phyloP scores from a whole-genome alignment of 805 yeast species.

The Yarrowia yakushimensis region DNA sequence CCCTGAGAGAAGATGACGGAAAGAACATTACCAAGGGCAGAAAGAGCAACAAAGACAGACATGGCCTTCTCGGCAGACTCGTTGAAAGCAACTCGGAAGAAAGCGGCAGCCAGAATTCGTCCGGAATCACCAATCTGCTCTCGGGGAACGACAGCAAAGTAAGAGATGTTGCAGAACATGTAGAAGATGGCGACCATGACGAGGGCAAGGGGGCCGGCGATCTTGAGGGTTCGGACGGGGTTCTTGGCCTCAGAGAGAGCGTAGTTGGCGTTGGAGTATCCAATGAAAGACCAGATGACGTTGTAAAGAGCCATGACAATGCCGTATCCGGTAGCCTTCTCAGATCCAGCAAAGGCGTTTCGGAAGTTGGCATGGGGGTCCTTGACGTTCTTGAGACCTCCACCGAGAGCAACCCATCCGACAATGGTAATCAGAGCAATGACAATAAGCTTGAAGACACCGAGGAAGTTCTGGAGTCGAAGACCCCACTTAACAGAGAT shows the following conservation, averaged over 20 bases:
- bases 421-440: conserved; percentile 66
- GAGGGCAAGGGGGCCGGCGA: conserved; percentile 75
- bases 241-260: conserved; percentile 76
- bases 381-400: conserved; percentile 51
- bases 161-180: conserved; percentile 73
- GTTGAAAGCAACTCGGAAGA: conserved; percentile 71
- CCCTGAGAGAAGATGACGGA: conserved; percentile 81
- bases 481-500: conserved; percentile 63
- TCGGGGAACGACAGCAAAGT: conserved; percentile 48
- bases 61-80: conserved; percentile 65
- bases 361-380: conserved; percentile 57
- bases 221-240: conserved; percentile 63
- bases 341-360: conserved; percentile 53
- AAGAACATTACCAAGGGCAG: conserved; percentile 78
- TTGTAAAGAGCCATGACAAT: conserved; percentile 64
- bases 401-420: conserved; percentile 82
- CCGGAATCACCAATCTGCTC: conserved; percentile 54
- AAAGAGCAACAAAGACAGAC: conserved; percentile 73
- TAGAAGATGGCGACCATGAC: conserved; percentile 59
- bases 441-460: conserved; percentile 69
- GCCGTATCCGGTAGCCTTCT: conserved; percentile 41
- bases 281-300: conserved; percentile 81
- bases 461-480: conserved; percentile 60
- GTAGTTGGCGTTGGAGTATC: conserved; percentile 79
- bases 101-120: conserved; percentile 69